Evolutionary conservation across 2,329 filamentous ascomycete genomes (phyloP), one percentile per base, ranked within the genome.

Genomic region (Xylariales sp.): DNA sequence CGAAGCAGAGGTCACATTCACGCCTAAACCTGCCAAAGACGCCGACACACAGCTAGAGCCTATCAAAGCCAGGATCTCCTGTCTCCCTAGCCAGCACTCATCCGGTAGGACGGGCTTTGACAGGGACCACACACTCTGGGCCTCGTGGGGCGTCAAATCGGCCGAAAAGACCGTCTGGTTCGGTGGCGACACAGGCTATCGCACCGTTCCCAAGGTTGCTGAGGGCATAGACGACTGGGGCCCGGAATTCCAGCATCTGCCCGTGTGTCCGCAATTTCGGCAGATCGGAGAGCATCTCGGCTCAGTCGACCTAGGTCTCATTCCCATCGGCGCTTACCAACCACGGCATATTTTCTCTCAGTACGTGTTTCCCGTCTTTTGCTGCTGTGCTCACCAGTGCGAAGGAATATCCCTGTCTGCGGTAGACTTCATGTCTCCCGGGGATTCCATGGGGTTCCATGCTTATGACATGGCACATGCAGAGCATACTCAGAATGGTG

Each of bases 241-340:
- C 6, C 82, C 88, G 0, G 87, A 90, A 66, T 89, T 90, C 74
- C 83, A 89, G 16, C 83, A 90, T 59, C 81, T 90, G 16, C 93
- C 94, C 4, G 82, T 84, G 28, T 97, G 93, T 77, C 94, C 94
- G 7, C 93, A 94, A 57, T 97, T 97, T 82, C 87, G 88, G 69
- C 86, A 97, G 78, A 94, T 97, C 69, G 95, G 95, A 69, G 81
- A 89, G 16, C 85, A 91, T 60, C 86, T 93, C 41, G 94, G 95
- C 0, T 93, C 93, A 0, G 97, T 97, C 75, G 93, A 97, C 78
- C 86, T 98, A 6, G 95, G 95, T 0, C 82, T 97, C 63, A 96
- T 98, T 71, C 95, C 95, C 46, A 97, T 98, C 73, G 95, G 95
- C 61, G 95, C 94, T 1, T 97, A 97, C 79, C 84, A 88, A 67